Conservation (phyloP, 768 basidiomycete genomes). For the Phaeotremella skinneri region DNA sequence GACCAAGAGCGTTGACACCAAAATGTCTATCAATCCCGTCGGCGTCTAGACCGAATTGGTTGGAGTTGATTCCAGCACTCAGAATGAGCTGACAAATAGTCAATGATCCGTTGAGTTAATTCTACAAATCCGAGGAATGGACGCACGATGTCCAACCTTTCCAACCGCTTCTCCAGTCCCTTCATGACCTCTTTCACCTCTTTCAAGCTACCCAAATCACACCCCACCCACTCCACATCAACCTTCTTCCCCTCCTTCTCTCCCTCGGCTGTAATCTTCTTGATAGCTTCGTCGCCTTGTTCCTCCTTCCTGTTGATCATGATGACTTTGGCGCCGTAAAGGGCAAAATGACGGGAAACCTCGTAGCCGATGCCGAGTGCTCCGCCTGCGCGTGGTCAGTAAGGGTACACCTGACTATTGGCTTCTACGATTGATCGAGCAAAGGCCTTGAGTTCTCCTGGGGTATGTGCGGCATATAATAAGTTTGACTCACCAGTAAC, state of each 20-base stretch:
- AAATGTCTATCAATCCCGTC: constrained; percentile 45
- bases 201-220: constrained; percentile 42
- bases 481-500: constrained; percentile 37
- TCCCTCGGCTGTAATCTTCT: constrained; percentile 33
- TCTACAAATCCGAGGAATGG: neutral
- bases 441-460: no score
- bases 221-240: constrained; percentile 37
- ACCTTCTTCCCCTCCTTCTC: constrained; percentile 31
- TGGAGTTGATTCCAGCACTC: constrained; percentile 42
- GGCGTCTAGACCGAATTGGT: constrained; percentile 35
- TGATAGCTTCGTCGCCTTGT: constrained; percentile 47
- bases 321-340: constrained; percentile 37
- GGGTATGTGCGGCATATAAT: no score
- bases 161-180: constrained; percentile 27
- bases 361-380: constrained; percentile 34
- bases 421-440: neutral
- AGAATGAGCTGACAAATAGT: constrained; percentile 33
- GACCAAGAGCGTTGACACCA: constrained; percentile 11
- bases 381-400: constrained; percentile 17
- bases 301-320: constrained; percentile 49
- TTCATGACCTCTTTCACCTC: constrained; percentile 45
- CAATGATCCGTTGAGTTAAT: neutral
- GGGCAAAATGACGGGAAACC: constrained; percentile 37
- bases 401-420: neutral
- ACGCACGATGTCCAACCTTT: constrained; percentile 44